Evolutionary conservation across 768 basidiomycete genomes (phyloP), one percentile per base, ranked within the genome.

Genomic region (Termitomyces heimii): DNA sequence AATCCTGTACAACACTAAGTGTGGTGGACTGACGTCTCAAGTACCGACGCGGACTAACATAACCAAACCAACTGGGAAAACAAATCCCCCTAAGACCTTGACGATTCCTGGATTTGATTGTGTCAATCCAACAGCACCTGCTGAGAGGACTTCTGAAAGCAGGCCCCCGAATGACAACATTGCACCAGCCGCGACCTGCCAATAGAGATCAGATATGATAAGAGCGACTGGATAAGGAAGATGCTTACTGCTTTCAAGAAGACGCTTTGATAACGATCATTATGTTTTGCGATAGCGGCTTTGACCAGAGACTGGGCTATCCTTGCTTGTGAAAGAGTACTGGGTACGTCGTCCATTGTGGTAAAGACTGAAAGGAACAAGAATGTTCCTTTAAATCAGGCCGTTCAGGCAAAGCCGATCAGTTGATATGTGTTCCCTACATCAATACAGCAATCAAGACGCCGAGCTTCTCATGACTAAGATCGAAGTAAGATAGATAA

Each of bases 121-220:
- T 22, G 69, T 78, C 29, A 89, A 63, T 1, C 73, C 77, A 0
- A 72, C 66, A 0, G 87, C 78, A 6, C 88, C 88, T 35, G 84
- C 88, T 45, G 77, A 71, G 16, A 88, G 65, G 56, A 89, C 74
- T 60, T 86, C 71, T 22, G 81, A 81, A 29, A 89, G 67, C 16
- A 89, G 70, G 18, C 84, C 85, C 63, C 88, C 88, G 50, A 89
- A 89, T 7, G 87, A 86, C n/a, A 89, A 65, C 82, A 89, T 86
- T 32, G 79, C 76, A 18, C 88, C 88, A 29, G 86, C 88, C 55
- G 82, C 70, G 50, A 88, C 79, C 87, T 89, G 44, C n/a, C 39
- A 20, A 4, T 10, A 24, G 9, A 24, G 20, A 20, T 10, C 22
- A 20, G 13, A 48, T 43, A 5, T 26, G 28, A 43, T 35, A 29